Conservation (phyloP, 352 stramenopile species). For the Pythium guiyangense region DNA sequence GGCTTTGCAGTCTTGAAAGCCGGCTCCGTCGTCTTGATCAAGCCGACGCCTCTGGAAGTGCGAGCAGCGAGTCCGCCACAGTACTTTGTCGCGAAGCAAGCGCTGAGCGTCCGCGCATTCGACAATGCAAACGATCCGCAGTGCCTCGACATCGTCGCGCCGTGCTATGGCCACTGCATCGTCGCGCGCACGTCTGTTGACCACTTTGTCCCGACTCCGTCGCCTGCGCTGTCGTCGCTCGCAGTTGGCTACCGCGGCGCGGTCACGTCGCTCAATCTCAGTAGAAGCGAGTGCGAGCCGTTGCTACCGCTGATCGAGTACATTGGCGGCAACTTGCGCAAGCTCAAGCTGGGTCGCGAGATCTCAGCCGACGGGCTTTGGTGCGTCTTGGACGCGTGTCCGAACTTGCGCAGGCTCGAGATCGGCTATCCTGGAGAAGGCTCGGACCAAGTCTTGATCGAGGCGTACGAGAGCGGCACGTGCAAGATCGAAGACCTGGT, state of each 20-base stretch:
- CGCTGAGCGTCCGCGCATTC: not conserved
- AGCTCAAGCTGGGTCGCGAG: not conserved
- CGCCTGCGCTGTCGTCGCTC: not conserved
- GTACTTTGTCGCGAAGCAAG: too few relatives aligned
- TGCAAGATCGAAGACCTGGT: too few relatives aligned
- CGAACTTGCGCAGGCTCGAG: not conserved
- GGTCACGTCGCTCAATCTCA: not conserved
- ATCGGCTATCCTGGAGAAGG: not conserved
- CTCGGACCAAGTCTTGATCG: not conserved
- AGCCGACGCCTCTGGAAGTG: too few relatives aligned
- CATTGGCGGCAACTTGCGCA: not conserved
- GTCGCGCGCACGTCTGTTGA: not conserved
- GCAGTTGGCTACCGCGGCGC: not conserved
- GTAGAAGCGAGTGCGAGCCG: too few relatives aligned
- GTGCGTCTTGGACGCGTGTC: not conserved
- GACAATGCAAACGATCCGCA: not conserved
- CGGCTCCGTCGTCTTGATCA: too few relatives aligned
- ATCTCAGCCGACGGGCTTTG: not conserved
- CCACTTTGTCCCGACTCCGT: not conserved
- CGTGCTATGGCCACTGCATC: not conserved
- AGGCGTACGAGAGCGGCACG: too few relatives aligned
- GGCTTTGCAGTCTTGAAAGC: too few relatives aligned
- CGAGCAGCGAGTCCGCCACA: too few relatives aligned
- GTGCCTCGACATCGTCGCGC: not conserved
- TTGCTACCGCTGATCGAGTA: not conserved